Base-by-base conservation (phyloP, 768 basidiomycete genomes). In the Pisolithus tinctorius region DNA sequence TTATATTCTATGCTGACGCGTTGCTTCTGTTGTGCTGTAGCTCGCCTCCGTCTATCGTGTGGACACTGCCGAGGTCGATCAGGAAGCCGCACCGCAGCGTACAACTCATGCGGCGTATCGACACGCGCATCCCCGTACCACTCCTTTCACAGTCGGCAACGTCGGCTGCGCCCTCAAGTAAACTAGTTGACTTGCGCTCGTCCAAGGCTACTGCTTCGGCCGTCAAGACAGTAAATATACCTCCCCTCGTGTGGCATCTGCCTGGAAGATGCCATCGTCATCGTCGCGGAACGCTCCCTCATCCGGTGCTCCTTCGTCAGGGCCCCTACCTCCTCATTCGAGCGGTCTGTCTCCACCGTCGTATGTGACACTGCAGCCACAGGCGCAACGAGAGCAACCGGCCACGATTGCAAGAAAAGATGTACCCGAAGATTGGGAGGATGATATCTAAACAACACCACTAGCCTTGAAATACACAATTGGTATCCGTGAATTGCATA, bases 31-130 rank as follows among this genome's bases (percentile, higher is more conserved):
- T 9, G 11, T 20, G 5, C 16, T 44, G 25, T 57, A 88, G 82
- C 76, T 96, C 17, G 88, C 91, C 1, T 71, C 77, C 6, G 70
- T 85, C 4, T 98, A 95, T 63, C 77, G 89, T 17, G 81, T 97
- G 63, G 86, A 90, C 54, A 82, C 86, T 0, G 81, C 88, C 58
- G 82, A 93, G 73, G 81, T 99, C 17, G 95, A 97, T 64, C 87
- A 88, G 59, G 95, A n/a, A 96, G 59, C 95, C 94, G 0, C 78
- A 88, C 60, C 74, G 89, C 44, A 86, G 90, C 57, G 86, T 95
- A 1, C 86, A 91, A 63, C 79, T 96, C 45, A 72, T 90, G 46
- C 78, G 88, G 30, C 79, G 91, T 13, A 68, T 93, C 44, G 93
- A 96, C 63, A 86, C 92, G 0, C 81, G 89, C 23, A 69, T 90